Base-by-base conservation (phyloP, 192 early-diverging fungal genomes). In the Lobosporangium transversale region DNA sequence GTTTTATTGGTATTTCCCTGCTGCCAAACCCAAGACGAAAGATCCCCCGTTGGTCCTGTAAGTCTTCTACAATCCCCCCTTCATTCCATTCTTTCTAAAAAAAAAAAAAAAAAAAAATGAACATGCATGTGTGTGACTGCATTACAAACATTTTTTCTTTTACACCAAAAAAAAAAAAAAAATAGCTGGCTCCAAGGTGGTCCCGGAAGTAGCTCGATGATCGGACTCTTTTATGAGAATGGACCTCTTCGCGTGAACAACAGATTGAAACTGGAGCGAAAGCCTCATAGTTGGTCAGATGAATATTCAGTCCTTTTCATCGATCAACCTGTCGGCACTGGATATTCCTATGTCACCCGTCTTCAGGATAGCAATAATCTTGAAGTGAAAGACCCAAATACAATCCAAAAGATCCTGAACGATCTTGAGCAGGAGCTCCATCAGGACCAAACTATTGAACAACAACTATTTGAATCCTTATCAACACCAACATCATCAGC, bases 1-100 rank as follows among this genome's bases (percentile, higher is more conserved):
- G 64, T 90, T 88, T 51, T 95, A 92, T 76, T 93, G 92, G 92
- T 95, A 84, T 65, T 92, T 95, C 58, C 94, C 94, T 0, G 88
- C 90, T 11, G 83, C 89, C 57, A 79, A 85, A 23, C 88, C 89
- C 20, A 66, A 79, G 42, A 68, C 81, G 9, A 79, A 79, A 43
- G 66, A 85, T 35, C 88, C 93, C 42, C 92, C 93, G 7, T 81
- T 94, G 48, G 52, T 92, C 24, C 63, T 94, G 79, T 85, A 59
- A 81, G 65, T 70, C n/a, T n/a, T n/a, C n/a, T n/a, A n/a, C n/a
- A n/a, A n/a, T n/a, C n/a, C n/a, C n/a, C n/a, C n/a, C n/a, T n/a
- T n/a, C n/a, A n/a, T n/a, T n/a, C n/a, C n/a, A n/a, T n/a, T n/a
- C n/a, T n/a, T n/a, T n/a, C n/a, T n/a, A n/a, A n/a, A n/a, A n/a